phyloP scores from a whole-genome alignment of 1,139 yeast genomes.

The Debaryomyces singareniensis region DNA sequence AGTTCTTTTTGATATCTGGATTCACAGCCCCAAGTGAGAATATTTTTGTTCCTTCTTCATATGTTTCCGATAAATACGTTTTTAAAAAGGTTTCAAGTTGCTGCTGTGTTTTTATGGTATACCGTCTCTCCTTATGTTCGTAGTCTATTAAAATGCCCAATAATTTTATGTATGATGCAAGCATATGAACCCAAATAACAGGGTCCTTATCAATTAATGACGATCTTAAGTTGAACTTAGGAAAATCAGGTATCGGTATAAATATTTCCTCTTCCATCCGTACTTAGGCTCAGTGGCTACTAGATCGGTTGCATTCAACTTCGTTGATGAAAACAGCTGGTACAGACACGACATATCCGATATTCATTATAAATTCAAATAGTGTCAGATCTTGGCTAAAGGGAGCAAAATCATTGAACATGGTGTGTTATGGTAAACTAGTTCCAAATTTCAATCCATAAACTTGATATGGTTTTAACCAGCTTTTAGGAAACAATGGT shows the following conservation, averaged over 20 bases:
- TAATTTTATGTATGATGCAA: conserved; percentile 54
- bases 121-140: conserved; percentile 16
- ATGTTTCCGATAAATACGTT: conserved; percentile 52
- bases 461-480: no score
- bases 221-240: conserved; percentile 67
- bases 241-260: conserved; percentile 63
- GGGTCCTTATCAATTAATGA: conserved; percentile 76
- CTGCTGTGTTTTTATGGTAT: conserved; percentile 50
- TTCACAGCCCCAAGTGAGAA: conserved; percentile 66
- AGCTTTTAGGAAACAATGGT: no score
- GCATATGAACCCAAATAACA: conserved; percentile 69
- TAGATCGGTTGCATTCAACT: no score
- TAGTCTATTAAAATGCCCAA: conserved; percentile 40
- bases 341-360: no score
- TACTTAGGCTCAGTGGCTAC: not conserved
- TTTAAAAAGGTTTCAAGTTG: conserved; percentile 52
- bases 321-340: no score
- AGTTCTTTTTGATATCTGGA: conserved; percentile 55
- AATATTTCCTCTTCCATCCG: conserved; percentile 11
- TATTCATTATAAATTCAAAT: no score
- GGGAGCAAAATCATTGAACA: no score
- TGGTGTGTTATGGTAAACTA: no score
- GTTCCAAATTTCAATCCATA: no score
- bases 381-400: no score
- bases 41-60: conserved; percentile 52